These are phyloP conservation scores for Sesbania bispinosa DNA, from an alignment of 306 rosid species.

Conservation along the genomic window DNA sequence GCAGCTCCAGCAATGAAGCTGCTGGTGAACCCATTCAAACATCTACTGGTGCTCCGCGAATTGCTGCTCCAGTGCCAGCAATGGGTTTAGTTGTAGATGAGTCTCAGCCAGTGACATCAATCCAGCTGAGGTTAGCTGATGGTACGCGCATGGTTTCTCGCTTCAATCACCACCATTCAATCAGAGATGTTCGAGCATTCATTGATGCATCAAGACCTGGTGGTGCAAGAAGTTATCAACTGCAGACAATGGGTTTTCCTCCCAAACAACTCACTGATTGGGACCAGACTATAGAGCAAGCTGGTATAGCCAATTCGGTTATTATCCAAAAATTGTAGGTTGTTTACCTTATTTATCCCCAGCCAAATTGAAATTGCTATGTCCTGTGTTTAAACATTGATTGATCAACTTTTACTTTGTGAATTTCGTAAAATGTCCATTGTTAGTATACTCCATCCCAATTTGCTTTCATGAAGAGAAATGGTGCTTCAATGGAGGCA, in stretches of 20 bases:
- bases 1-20: slow-evolving; percentile 31
- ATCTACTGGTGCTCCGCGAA: slow-evolving; percentile 25
- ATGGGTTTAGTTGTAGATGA: slow-evolving; percentile 70
- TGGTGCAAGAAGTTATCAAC: slow-evolving; percentile 66
- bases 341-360: background rate
- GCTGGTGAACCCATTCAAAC: slow-evolving; percentile 38
- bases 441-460: slow-evolving; percentile 2
- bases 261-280: slow-evolving; percentile 79
- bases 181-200: slow-evolving; percentile 76
- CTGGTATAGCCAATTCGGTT: slow-evolving; percentile 90
- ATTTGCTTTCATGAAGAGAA: slow-evolving; percentile 7
- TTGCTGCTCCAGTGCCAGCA: slow-evolving; percentile 53
- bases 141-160: slow-evolving; percentile 95
- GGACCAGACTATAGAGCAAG: slow-evolving; percentile 88
- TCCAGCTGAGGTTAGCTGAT: slow-evolving; percentile 91
- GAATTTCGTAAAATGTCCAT: slow-evolving; percentile 20
- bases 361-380: slow-evolving; percentile 18
- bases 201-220: slow-evolving; percentile 89
- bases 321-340: slow-evolving; percentile 61
- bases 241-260: slow-evolving; percentile 97
- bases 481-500: background rate
- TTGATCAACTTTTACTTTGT: slow-evolving; percentile 6
- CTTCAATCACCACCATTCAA: slow-evolving; percentile 79
- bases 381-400: slow-evolving; percentile 5
- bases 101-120: slow-evolving; percentile 71